Percentiles rank a stretch among this genome's conserved stretches.
These are phyloP conservation scores for Penicillium sp. DNA, from an alignment of 2,329 filamentous ascomycete genomes.

Conservation along the genomic window DNA sequence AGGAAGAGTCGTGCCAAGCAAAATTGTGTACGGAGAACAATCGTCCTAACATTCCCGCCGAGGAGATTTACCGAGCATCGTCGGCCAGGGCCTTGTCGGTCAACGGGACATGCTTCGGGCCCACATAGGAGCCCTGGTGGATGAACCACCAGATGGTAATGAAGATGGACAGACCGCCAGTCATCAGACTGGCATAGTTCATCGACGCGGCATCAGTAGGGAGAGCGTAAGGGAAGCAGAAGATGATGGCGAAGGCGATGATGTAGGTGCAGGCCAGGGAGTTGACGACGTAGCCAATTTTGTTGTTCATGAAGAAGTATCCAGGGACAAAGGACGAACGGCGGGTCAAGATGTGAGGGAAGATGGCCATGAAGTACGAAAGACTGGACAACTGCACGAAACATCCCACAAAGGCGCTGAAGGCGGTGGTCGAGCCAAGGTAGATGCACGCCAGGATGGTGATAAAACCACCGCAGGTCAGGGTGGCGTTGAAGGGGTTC, in stretches of 20 bases:
- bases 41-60: background rate
- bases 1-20: slow-evolving; percentile 9
- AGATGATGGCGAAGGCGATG: slow-evolving; percentile 50
- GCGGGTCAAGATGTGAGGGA: slow-evolving; percentile 44
- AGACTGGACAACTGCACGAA: slow-evolving; percentile 51
- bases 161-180: slow-evolving; percentile 45
- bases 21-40: slow-evolving; percentile 15
- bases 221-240: slow-evolving; percentile 49
- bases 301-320: slow-evolving; percentile 47
- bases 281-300: slow-evolving; percentile 45
- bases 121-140: slow-evolving; percentile 28
- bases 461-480: slow-evolving; percentile 47
- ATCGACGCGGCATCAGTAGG: slow-evolving; percentile 42
- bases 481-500: slow-evolving; percentile 52
- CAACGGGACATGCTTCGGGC: slow-evolving; percentile 31
- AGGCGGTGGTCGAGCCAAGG: slow-evolving; percentile 47
- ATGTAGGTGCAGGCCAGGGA: slow-evolving; percentile 46
- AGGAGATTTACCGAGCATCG: slow-evolving; percentile 22
- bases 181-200: slow-evolving; percentile 49
- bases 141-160: slow-evolving; percentile 41
- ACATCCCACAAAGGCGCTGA: slow-evolving; percentile 50
- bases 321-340: slow-evolving; percentile 46
- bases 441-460: slow-evolving; percentile 51
- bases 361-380: slow-evolving; percentile 48
- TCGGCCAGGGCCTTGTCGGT: slow-evolving; percentile 27